phyloP scores from a whole-genome alignment of 2,329 filamentous ascomycete species.

The Intubia oerlemansii region DNA sequence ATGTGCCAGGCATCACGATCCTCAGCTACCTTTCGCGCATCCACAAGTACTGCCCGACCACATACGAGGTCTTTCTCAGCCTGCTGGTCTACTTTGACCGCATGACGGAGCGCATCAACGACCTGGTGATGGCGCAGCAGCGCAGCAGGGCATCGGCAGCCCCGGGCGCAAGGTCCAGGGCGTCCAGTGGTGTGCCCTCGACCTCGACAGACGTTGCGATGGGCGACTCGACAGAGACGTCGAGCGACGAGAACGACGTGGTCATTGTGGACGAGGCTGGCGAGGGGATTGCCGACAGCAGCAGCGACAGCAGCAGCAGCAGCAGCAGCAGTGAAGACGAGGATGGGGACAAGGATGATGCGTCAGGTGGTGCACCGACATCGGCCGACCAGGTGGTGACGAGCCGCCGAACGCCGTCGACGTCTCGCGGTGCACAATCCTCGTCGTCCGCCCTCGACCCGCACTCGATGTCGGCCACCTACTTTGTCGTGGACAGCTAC shows the following conservation, averaged over 20 bases:
- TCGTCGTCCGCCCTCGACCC: not conserved
- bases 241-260: constrained; percentile 13
- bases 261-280: constrained; percentile 21
- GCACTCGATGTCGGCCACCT: constrained; percentile 19
- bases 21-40: constrained; percentile 88
- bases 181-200: no score
- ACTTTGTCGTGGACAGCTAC: constrained; percentile 94
- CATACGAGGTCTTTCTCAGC: constrained; percentile 93
- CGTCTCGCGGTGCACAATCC: no score
- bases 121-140: constrained; percentile 48
- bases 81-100: constrained; percentile 93
- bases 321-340: no score
- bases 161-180: no score
- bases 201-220: not conserved
- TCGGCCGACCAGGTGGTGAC: no score
- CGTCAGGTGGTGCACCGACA: no score
- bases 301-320: constrained; percentile 11
- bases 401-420: no score
- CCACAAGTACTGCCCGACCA: constrained; percentile 97
- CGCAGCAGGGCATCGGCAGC: constrained; percentile 14
- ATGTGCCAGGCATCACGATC: constrained; percentile 91
- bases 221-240: constrained; percentile 2
- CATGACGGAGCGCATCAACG: constrained; percentile 93
- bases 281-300: constrained; percentile 28
- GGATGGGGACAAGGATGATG: constrained; percentile 2